Percentiles rank a stretch among this genome's conserved stretches.
Evolutionary conservation across 2,329 filamentous ascomycete genomes (phyloP).

Genomic region (Tolypocladium inflatum): DNA sequence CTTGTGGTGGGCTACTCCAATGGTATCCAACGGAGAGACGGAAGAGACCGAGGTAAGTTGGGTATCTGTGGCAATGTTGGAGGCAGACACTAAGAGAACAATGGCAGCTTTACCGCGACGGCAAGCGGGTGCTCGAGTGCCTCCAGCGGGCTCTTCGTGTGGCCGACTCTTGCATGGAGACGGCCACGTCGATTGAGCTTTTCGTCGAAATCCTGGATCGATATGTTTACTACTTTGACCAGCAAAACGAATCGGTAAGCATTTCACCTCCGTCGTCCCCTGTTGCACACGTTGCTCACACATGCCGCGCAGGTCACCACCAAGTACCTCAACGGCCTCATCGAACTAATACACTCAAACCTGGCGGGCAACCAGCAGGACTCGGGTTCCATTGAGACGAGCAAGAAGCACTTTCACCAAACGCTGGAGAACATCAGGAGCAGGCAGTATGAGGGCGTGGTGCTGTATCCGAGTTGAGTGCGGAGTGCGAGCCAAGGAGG

Average conservation of each 20-base stretch:
- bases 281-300: neutral
- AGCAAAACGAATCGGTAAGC: slow-evolving; percentile 86
- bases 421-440: slow-evolving; percentile 90
- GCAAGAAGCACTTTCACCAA: slow-evolving; percentile 86
- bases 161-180: slow-evolving; percentile 98
- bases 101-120: slow-evolving; percentile 84
- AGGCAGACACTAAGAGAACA: neutral
- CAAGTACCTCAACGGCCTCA: slow-evolving; percentile 95
- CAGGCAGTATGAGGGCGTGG: slow-evolving; percentile 86
- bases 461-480: slow-evolving; percentile 49
- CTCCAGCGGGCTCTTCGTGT: slow-evolving; percentile 90
- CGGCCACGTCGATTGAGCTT: slow-evolving; percentile 89
- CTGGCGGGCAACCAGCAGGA: slow-evolving; percentile 77
- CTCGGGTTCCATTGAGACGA: slow-evolving; percentile 74
- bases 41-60: slow-evolving; percentile 66
- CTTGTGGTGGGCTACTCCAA: slow-evolving; percentile 94
- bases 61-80: neutral
- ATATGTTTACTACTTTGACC: slow-evolving; percentile 99
- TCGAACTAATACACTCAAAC: slow-evolving; percentile 97
- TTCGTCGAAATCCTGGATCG: slow-evolving; percentile 98
- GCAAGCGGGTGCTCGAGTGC: slow-evolving; percentile 93
- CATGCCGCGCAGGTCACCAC: slow-evolving; percentile 58
- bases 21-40: slow-evolving; percentile 64
- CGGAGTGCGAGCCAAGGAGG: slow-evolving; percentile 1
- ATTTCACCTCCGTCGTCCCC: neutral